These are phyloP conservation scores for Melampsora allii-populina DNA, from an alignment of 1,284 basidiomycete genomes.

Conservation along the genomic window DNA sequence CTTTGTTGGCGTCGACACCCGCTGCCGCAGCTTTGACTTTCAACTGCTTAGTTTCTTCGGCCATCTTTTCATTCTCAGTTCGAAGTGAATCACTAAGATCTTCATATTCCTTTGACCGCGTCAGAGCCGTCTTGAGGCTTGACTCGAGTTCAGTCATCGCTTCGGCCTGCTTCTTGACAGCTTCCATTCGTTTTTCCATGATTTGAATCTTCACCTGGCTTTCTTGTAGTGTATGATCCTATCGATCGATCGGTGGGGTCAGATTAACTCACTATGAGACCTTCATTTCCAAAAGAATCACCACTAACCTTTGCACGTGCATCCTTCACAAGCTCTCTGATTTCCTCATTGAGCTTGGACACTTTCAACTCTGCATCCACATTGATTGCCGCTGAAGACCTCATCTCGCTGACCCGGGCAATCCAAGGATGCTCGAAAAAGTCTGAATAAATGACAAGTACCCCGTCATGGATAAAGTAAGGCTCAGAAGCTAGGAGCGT, in stretches of 20 bases:
- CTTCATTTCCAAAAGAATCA: conserved; percentile 31
- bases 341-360: conserved; percentile 77
- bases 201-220: conserved; percentile 85
- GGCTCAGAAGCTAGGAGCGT: background rate
- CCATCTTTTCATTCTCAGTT: conserved; percentile 76
- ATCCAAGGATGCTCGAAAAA: conserved; percentile 80
- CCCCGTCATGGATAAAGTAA: background rate
- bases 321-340: conserved; percentile 76
- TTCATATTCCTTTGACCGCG: conserved; percentile 60
- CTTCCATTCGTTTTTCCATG: conserved; percentile 86
- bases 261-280: background rate
- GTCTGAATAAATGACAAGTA: conserved; percentile 57
- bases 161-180: conserved; percentile 79
- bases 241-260: conserved; percentile 47
- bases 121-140: conserved; percentile 26
- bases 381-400: conserved; percentile 75
- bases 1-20: conserved; percentile 32
- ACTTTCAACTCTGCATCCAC: conserved; percentile 87
- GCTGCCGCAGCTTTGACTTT: background rate
- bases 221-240: conserved; percentile 89
- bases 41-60: conserved; percentile 52
- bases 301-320: conserved; percentile 62
- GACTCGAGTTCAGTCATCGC: conserved; percentile 72
- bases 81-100: conserved; percentile 91
- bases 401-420: conserved; percentile 78